Percentiles rank a stretch among this genome's conserved stretches.
Conservation (phyloP, 2,329 filamentous ascomycete species). For the Alternaria ventricosa region DNA sequence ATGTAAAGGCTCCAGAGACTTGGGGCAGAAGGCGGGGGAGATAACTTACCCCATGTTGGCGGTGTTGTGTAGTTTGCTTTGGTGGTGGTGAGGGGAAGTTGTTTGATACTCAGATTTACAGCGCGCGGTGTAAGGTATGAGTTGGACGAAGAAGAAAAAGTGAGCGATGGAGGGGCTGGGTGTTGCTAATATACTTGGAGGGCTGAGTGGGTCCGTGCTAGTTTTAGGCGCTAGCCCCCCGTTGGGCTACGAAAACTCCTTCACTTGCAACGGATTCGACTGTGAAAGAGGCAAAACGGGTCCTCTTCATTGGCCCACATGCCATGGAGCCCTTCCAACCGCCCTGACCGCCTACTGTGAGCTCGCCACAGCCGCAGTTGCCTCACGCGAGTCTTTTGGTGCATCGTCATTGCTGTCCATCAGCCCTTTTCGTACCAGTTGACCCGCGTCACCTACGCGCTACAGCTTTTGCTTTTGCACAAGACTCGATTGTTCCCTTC, state of each 20-base stretch:
- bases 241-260: slow-evolving; percentile 22
- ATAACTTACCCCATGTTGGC: slow-evolving; percentile 68
- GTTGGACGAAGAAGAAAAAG: slow-evolving; percentile 21
- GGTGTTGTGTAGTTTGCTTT: slow-evolving; percentile 49
- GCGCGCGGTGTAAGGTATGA: slow-evolving; percentile 20
- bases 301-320: slow-evolving; percentile 17
- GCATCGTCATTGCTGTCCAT: slow-evolving; percentile 11
- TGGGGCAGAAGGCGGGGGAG: slow-evolving; percentile 18
- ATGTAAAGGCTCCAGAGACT: slow-evolving; percentile 8
- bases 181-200: slow-evolving; percentile 17
- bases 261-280: slow-evolving; percentile 17
- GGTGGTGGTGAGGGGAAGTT: slow-evolving; percentile 43
- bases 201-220: slow-evolving; percentile 9
- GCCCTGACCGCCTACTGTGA: slow-evolving; percentile 22
- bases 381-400: slow-evolving; percentile 25
- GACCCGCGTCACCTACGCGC: not conserved
- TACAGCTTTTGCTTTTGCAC: not conserved
- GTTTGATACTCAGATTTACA: slow-evolving; percentile 28
- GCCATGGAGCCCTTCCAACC: slow-evolving; percentile 1
- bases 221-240: slow-evolving; percentile 19
- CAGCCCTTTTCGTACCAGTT: slow-evolving; percentile 1
- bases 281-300: slow-evolving; percentile 17
- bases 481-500: not conserved
- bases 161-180: slow-evolving; percentile 12
- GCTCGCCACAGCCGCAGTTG: slow-evolving; percentile 33